A percentile compares a stretch with the other conserved stretches of the same genome.
Evolutionary conservation across 2,329 filamentous ascomycete species (phyloP).

Genomic region (Aspergillus aculeatus): DNA sequence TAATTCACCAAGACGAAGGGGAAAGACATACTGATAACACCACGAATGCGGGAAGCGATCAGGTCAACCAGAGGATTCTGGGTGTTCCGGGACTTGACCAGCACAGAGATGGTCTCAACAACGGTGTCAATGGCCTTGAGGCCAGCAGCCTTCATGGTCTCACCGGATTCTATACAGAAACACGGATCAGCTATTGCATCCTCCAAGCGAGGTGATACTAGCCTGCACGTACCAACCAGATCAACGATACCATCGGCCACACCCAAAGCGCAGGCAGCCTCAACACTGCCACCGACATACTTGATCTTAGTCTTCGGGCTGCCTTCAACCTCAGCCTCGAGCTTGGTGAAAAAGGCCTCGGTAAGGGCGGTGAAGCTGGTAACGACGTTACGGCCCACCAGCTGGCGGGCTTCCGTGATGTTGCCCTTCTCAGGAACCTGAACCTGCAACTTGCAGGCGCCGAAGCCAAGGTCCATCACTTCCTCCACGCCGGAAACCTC

Average conservation of each 20-base stretch:
- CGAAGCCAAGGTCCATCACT: conserved; percentile 87
- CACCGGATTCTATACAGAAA: conserved; percentile 73
- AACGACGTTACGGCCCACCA: conserved; percentile 89
- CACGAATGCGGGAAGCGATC: conserved; percentile 81
- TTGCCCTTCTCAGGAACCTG: conserved; percentile 86
- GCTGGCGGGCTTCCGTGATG: conserved; percentile 67
- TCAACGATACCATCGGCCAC: conserved; percentile 97
- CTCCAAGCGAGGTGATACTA: neutral
- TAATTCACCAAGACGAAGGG: neutral
- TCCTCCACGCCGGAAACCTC: conserved; percentile 68
- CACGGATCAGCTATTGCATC: conserved; percentile 8
- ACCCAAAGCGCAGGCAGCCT: conserved; percentile 91
- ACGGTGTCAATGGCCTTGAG: conserved; percentile 94
- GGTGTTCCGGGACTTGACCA: conserved; percentile 85
- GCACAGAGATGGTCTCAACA: conserved; percentile 78
- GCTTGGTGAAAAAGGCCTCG: conserved; percentile 74
- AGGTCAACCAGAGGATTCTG: conserved; percentile 79
- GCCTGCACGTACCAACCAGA: conserved; percentile 72
- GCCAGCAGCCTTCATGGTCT: conserved; percentile 96
- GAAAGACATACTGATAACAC: conserved; percentile 72
- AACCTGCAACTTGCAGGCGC: conserved; percentile 89
- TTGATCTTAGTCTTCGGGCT: conserved; percentile 78
- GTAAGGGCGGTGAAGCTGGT: conserved; percentile 91
- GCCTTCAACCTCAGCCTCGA: conserved; percentile 57
- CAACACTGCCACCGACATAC: conserved; percentile 92